A percentile compares a stretch with the other conserved stretches of the same genome.
Conservation (phyloP, 1,284 basidiomycete species). For the Ceratobasidium papillatum region DNA sequence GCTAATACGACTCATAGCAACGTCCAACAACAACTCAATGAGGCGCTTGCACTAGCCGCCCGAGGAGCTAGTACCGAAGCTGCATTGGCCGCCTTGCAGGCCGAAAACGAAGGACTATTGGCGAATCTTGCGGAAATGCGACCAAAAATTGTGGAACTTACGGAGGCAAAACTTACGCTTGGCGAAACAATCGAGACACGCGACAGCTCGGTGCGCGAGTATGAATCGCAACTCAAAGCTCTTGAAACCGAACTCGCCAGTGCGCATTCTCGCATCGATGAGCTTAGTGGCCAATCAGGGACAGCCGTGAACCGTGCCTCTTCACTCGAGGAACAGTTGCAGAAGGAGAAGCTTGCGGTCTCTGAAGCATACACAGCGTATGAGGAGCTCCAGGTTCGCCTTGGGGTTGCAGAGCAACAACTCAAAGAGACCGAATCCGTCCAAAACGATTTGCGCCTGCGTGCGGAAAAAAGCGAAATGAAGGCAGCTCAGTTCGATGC, state of each 20-base stretch:
- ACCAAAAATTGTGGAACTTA: conserved; percentile 82
- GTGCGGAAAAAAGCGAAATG: conserved; percentile 8
- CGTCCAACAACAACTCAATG: conserved; percentile 56
- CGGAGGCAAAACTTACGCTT: conserved; percentile 70
- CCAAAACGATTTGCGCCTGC: background rate
- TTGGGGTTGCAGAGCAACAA: conserved; percentile 21
- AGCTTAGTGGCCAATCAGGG: conserved; percentile 57
- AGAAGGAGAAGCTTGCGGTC: conserved; percentile 61
- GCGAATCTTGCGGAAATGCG: conserved; percentile 82
- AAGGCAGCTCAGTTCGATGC: conserved; percentile 4
- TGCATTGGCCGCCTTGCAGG: conserved; percentile 70
- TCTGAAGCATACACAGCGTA: conserved; percentile 63
- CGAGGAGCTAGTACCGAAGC: conserved; percentile 75
- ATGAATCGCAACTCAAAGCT: conserved; percentile 66
- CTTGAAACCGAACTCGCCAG: conserved; percentile 68
- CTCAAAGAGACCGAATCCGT: conserved; percentile 15
- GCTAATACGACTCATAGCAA: conserved; percentile 59
- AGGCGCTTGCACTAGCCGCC: conserved; percentile 66
- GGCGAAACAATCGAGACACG: conserved; percentile 67
- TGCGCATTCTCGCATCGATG: conserved; percentile 59
- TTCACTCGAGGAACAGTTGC: conserved; percentile 37
- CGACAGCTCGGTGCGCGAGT: conserved; percentile 61
- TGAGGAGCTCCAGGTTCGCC: conserved; percentile 60
- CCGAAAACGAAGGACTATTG: conserved; percentile 75
- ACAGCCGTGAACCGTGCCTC: conserved; percentile 53